Evolutionary conservation across 257 asterid species (phyloP), one percentile per base, ranked within the genome.

Genomic region (Osmanthus fragrans): DNA sequence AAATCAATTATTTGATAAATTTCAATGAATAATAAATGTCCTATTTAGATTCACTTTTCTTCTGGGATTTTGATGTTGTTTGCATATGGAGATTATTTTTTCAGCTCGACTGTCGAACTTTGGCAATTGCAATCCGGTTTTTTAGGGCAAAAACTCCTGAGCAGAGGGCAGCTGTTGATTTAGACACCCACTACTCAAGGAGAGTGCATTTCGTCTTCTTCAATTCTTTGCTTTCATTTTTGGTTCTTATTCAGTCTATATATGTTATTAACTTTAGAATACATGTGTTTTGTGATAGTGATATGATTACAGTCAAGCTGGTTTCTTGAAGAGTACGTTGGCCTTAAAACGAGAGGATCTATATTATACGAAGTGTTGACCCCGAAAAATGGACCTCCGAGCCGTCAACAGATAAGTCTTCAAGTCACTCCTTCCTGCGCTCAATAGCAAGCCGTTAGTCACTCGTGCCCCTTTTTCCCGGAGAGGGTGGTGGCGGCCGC

Each of bases 111-210:
- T 88, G 96, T 30, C 74, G 72, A 82, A 87, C 91, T 63, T 82
- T 93, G 74, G 94, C 98, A 1, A 89, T 96, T 81, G 98, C 96
- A 9, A 58, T 96, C 81, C 97, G 99, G 39, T 93, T 96, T 86
- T 39, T 94, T 78, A 92, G 70, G 89, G 99, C 99, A 33, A 94
- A 89, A 80, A 94, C 99, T 60, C 96, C 98, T 63, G 97, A 96
- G 81, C 96, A 96, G 86, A 96, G 99, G 86, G 98, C 99, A 42
- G 97, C 99, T 67, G 99, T 96, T 80, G 99, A 96, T 90, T 84
- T 96, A 81, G 99, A 96, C 80, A 93, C 99, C 25, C 99, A 96
- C 81, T 96, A 92, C 84, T 89, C 99, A 83, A 97, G n/a, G 65
- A 56, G 29, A 56, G 65, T 56, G 27, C 65, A 56, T 56, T 56